Evolutionary conservation across 805 yeast genomes (phyloP).

Genomic region (Wickerhamomyces hampshirensis): DNA sequence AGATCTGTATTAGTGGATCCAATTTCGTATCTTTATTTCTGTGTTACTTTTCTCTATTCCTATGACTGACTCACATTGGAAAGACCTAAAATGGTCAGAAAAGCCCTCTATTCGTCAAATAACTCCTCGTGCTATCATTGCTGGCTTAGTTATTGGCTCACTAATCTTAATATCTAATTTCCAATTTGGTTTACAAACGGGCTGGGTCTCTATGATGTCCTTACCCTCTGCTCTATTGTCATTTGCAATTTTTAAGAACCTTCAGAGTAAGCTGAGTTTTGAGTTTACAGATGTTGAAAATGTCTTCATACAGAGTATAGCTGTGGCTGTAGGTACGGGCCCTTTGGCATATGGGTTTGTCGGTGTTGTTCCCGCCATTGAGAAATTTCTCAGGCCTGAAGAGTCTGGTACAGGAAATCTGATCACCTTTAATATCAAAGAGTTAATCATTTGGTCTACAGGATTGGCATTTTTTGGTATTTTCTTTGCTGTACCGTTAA

Average conservation of each 20-base stretch:
- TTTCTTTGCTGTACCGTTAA: slow-evolving; percentile 85
- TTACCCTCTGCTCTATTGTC: slow-evolving; percentile 89
- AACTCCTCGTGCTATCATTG: slow-evolving; percentile 66
- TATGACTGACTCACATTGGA: slow-evolving; percentile 13
- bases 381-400: slow-evolving; percentile 71
- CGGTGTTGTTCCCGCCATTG: slow-evolving; percentile 94
- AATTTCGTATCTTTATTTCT: no score
- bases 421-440: slow-evolving; percentile 35
- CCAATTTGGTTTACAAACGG: slow-evolving; percentile 95
- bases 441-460: slow-evolving; percentile 73
- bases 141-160: slow-evolving; percentile 83
- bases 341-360: slow-evolving; percentile 94
- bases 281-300: slow-evolving; percentile 88
- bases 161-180: slow-evolving; percentile 84
- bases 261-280: slow-evolving; percentile 31
- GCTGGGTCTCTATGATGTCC: slow-evolving; percentile 99
- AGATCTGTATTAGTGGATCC: no score
- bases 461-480: slow-evolving; percentile 94
- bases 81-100: slow-evolving; percentile 18
- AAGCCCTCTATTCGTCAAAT: slow-evolving; percentile 59
- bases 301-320: slow-evolving; percentile 85
- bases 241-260: slow-evolving; percentile 69
- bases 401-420: slow-evolving; percentile 61
- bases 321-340: slow-evolving; percentile 97
- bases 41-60: no score